Conservation (phyloP, 768 basidiomycete genomes). For the Chalciporus chontae region DNA sequence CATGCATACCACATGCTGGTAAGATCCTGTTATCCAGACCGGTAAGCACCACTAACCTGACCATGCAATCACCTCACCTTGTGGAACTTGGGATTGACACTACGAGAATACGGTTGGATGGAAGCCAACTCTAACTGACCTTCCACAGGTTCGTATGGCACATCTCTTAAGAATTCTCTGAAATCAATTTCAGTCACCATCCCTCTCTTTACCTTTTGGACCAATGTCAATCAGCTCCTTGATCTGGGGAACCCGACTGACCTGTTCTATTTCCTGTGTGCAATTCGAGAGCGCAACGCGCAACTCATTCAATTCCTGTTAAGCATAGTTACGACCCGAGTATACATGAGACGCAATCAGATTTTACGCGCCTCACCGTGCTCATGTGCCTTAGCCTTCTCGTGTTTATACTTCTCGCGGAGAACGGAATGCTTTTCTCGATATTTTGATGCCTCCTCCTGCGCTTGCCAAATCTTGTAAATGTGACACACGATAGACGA, state of each 20-base stretch:
- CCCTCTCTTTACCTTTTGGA: constrained; percentile 11
- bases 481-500: not conserved
- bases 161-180: constrained; percentile 1
- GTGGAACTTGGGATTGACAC: not conserved
- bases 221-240: not conserved
- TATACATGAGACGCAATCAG: not conserved
- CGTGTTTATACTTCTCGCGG: constrained; percentile 19
- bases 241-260: not conserved
- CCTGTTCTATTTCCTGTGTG: constrained; percentile 22
- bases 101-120: not conserved
- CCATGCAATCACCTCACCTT: constrained; percentile 14
- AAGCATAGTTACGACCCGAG: not conserved
- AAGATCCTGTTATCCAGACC: constrained; percentile 4
- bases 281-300: constrained; percentile 14
- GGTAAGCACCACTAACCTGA: not conserved
- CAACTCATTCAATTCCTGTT: constrained; percentile 20
- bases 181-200: constrained; percentile 17
- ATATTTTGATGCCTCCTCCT: constrained; percentile 13
- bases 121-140: constrained; percentile 12
- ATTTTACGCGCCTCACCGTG: constrained; percentile 18
- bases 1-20: constrained; percentile 8
- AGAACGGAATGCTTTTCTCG: constrained; percentile 8
- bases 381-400: constrained; percentile 16
- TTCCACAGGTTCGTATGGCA: constrained; percentile 10
- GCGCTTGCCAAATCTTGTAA: not conserved